Conservation (phyloP, 1,284 basidiomycete genomes). For the Lentinula novae-zelandiae region DNA sequence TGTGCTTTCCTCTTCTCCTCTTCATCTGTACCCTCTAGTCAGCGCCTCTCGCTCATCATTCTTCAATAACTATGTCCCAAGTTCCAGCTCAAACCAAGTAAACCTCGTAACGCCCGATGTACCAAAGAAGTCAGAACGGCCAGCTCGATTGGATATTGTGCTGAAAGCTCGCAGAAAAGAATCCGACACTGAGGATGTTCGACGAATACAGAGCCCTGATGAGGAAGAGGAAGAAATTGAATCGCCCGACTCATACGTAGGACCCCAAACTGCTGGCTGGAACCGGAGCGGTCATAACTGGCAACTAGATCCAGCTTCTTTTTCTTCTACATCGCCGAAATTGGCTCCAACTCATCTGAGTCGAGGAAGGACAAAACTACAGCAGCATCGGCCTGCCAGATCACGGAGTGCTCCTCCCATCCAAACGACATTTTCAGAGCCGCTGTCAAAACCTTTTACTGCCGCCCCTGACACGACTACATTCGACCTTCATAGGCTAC, state of each 20-base stretch:
- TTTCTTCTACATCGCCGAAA: not conserved
- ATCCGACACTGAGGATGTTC: not conserved
- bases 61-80: slow-evolving; percentile 13
- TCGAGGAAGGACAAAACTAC: slow-evolving; percentile 8
- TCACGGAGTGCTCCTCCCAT: slow-evolving; percentile 44
- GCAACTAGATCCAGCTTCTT: not conserved
- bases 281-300: not conserved
- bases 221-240: not conserved
- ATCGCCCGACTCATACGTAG: slow-evolving; percentile 2
- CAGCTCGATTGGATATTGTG: not conserved
- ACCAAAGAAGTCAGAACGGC: not conserved
- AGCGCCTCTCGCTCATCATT: slow-evolving; percentile 11
- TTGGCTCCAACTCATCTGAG: not conserved
- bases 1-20: slow-evolving; percentile 12
- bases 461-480: slow-evolving; percentile 3
- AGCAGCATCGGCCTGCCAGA: slow-evolving; percentile 36
- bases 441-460: slow-evolving; percentile 16
- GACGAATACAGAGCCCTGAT: not conserved
- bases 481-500: slow-evolving; percentile 4
- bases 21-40: slow-evolving; percentile 12
- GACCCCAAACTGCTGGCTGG: not conserved
- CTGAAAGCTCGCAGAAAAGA: not conserved
- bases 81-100: slow-evolving; percentile 14
- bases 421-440: slow-evolving; percentile 21
- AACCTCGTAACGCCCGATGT: not conserved